Evolutionary conservation across 768 basidiomycete genomes (phyloP).

Genomic region (Boletus eberwhitei): DNA sequence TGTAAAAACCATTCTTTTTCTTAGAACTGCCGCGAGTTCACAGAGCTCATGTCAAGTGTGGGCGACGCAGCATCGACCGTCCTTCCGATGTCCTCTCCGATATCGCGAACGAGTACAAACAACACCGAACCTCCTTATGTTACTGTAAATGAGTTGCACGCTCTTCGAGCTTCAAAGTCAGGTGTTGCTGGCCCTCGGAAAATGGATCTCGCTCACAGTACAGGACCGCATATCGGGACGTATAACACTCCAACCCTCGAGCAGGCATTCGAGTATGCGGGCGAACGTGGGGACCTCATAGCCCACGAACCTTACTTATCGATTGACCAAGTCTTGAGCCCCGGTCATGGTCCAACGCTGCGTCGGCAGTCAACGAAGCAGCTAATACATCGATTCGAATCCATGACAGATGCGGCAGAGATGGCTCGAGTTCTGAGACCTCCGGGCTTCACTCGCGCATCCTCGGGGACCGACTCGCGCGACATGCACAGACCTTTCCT

Average conservation of each 20-base stretch:
- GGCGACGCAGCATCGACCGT: constrained; percentile 13
- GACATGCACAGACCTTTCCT: constrained; percentile 16
- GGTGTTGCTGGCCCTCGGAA: constrained; percentile 21
- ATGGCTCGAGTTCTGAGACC: constrained; percentile 6
- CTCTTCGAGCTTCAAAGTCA: constrained; percentile 6
- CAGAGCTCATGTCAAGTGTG: constrained; percentile 15
- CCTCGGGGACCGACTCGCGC: constrained; percentile 14
- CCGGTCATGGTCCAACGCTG: constrained; percentile 10
- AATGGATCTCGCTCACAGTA: constrained; percentile 2
- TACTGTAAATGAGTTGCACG: not conserved
- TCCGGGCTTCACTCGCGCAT: constrained; percentile 11
- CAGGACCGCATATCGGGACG: not conserved
- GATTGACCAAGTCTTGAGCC: not conserved
- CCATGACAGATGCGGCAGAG: constrained; percentile 31
- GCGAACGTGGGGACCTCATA: not conserved
- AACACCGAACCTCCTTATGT: not conserved
- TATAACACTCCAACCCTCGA: not conserved
- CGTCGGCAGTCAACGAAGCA: constrained; percentile 46
- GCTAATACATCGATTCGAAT: constrained; percentile 52
- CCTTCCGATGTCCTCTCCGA: constrained; percentile 13
- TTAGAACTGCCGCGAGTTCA: not conserved
- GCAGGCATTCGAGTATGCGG: not conserved
- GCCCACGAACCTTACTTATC: not conserved
- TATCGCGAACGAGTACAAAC: constrained; percentile 8
- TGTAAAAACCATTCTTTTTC: too few species aligned